These are phyloP conservation scores for Panellus pusillus DNA, from an alignment of 768 basidiomycete species.

Conservation along the genomic window DNA sequence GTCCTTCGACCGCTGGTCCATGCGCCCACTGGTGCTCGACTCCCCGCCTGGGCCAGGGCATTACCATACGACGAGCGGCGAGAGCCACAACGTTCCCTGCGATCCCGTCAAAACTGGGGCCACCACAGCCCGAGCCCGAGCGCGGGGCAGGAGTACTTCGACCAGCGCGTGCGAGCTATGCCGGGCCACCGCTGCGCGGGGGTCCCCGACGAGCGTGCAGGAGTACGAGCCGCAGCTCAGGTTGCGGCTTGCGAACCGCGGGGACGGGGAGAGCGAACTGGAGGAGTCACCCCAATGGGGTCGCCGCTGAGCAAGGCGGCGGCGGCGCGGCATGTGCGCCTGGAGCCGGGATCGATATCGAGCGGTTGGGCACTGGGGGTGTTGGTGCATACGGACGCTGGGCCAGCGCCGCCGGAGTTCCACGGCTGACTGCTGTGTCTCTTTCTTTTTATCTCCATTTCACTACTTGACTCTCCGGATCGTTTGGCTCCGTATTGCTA, in stretches of 20 bases:
- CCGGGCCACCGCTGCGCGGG: constrained; percentile 25
- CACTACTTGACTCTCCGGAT: neutral
- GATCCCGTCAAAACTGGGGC: constrained; percentile 18
- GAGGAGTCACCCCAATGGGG: constrained; percentile 5
- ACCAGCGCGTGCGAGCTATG: neutral
- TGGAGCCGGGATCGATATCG: constrained; percentile 3
- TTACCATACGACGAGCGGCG: constrained; percentile 15
- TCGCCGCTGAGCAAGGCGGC: neutral
- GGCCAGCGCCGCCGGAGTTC: constrained; percentile 7
- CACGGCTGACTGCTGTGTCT: neutral
- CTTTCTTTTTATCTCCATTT: neutral
- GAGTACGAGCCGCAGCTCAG: constrained; percentile 31
- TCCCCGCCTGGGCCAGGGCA: constrained; percentile 18
- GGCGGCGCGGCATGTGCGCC: constrained; percentile 12
- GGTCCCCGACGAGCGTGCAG: constrained; percentile 43
- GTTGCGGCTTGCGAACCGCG: constrained; percentile 40
- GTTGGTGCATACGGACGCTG: constrained; percentile 16
- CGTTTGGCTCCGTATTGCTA: too few species aligned
- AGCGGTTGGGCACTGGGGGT: constrained; percentile 2
- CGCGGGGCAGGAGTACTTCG: constrained; percentile 11
- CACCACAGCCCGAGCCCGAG: constrained; percentile 21
- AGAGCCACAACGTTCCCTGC: constrained; percentile 17
- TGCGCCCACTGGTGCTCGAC: constrained; percentile 31
- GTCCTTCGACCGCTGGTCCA: constrained; percentile 48
- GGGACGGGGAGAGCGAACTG: neutral